phyloP scores from a whole-genome alignment of 1,284 basidiomycete species.

The Apiotrichum montevideense region DNA sequence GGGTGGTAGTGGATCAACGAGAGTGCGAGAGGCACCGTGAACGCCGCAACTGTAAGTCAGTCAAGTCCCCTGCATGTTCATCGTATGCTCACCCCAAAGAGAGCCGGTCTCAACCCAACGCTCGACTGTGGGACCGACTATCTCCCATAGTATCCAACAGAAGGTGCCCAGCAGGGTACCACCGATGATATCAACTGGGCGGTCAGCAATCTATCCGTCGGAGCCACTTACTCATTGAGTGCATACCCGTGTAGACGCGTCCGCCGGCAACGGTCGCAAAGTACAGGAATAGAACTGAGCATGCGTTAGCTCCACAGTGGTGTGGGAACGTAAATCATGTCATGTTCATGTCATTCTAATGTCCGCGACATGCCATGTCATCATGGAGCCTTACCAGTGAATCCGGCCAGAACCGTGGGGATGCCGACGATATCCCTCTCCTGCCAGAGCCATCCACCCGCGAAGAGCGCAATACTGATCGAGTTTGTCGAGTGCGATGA shows the following conservation, averaged over 20 bases:
- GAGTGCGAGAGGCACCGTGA: conserved; percentile 60
- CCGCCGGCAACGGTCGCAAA: conserved; percentile 77
- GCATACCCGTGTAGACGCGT: conserved; percentile 86
- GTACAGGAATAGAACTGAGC: conserved; percentile 56
- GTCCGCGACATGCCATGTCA: background rate
- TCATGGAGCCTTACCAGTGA: conserved; percentile 20
- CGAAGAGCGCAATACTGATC: conserved; percentile 76
- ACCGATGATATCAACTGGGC: conserved; percentile 59
- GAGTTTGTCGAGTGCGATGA: conserved; percentile 93
- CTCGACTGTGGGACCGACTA: conserved; percentile 38
- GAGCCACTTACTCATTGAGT: conserved; percentile 51
- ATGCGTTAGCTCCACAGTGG: no score
- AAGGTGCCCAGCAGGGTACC: conserved; percentile 61
- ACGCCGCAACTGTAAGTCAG: conserved; percentile 56
- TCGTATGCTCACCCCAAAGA: conserved; percentile 49
- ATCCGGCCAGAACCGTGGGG: conserved; percentile 15
- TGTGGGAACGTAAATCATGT: no score
- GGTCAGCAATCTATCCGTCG: background rate
- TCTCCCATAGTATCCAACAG: conserved; percentile 59
- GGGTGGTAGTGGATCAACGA: conserved; percentile 81
- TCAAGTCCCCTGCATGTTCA: background rate
- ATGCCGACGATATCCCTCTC: conserved; percentile 18
- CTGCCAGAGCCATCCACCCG: conserved; percentile 44
- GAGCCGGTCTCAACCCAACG: conserved; percentile 53
- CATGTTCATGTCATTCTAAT: no score